Evolutionary conservation across 106 monocot genomes (phyloP), one percentile per base, ranked within the genome.

Genomic region (Allium cepa): DNA sequence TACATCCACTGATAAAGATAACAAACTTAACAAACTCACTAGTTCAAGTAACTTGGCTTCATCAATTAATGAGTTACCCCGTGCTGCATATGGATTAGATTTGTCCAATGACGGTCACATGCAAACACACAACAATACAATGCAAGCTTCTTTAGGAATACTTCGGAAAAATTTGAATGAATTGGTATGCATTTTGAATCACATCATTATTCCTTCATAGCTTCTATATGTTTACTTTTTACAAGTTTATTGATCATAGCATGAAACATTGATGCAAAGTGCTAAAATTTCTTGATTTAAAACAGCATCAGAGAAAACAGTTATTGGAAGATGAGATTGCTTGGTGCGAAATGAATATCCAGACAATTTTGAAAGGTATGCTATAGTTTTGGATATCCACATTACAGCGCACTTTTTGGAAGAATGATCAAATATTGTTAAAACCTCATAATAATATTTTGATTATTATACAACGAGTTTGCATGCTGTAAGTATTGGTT

Each of bases 281-380:
- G 14, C 36, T 52, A 8, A 14, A 71, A 50, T 1, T 12, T 61
- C 69, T 74, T 52, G n/a, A 14, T 60, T 45, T 46, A 56, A 46
- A 26, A 6, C 64, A 82, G 81, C 36, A 47, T 70, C 68, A 59
- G 46, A 36, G 36, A 36, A 50, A 69, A 53, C 69, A 57, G 46
- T 46, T 46, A 51, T 53, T 77, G 12, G 72, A 70, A 66, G 77
- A 82, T 69, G 81, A 82, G 50, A 69, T 77, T 73, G 77, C 81
- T 62, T 56, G n/a, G 46, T 70, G 77, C 22, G 81, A 82, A 62
- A 77, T 82, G 81, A 70, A 70, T 49, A 77, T 77, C 53, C 77
- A 82, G 47, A 64, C 46, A 7, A 61, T 77, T 10, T 46, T 77
- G 26, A 73, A 36, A 36, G 36, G 36, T 36, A 36, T 4, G 36